These are phyloP conservation scores for Groenewaldozyma auringiensis DNA, from an alignment of 1,139 yeast species.

Conservation along the genomic window DNA sequence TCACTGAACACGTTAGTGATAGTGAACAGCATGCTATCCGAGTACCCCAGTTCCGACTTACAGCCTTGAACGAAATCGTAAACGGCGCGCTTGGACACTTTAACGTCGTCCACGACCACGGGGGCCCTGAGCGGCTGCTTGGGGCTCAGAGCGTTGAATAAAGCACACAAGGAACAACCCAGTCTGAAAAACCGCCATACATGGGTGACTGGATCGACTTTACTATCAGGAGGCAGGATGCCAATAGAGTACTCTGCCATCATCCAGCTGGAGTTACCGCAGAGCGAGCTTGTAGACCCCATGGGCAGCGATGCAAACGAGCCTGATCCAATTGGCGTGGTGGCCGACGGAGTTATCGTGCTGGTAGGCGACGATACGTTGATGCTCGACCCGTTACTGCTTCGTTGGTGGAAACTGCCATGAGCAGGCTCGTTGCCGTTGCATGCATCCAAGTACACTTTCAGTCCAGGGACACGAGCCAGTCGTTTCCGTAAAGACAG, in stretches of 20 bases:
- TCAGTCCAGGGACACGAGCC: constrained; percentile 60
- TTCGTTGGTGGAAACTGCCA: not conserved
- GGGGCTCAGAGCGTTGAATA: constrained; percentile 55
- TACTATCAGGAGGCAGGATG: constrained; percentile 24
- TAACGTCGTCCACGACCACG: constrained; percentile 46
- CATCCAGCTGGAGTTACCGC: not conserved
- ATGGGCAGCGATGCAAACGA: not conserved
- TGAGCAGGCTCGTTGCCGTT: not conserved
- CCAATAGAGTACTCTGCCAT: constrained; percentile 14
- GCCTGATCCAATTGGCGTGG: not conserved
- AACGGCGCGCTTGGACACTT: constrained; percentile 80
- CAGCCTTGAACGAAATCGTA: constrained; percentile 88
- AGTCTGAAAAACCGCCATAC: constrained; percentile 83
- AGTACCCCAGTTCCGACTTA: constrained; percentile 62
- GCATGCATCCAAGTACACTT: constrained; percentile 53
- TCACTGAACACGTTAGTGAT: constrained; percentile 85
- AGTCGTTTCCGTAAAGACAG: constrained; percentile 50
- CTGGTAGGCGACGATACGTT: constrained; percentile 9
- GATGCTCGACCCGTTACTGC: constrained; percentile 6
- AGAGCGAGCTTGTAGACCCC: not conserved
- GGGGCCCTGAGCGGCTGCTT: constrained; percentile 32
- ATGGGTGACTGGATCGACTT: constrained; percentile 83
- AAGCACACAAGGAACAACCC: constrained; percentile 84
- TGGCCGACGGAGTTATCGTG: constrained; percentile 6
- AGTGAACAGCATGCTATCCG: constrained; percentile 80